Percentiles rank a stretch among this genome's conserved stretches.
Evolutionary conservation across 805 yeast species (phyloP).

Genomic region (Nakazawaea peltata): DNA sequence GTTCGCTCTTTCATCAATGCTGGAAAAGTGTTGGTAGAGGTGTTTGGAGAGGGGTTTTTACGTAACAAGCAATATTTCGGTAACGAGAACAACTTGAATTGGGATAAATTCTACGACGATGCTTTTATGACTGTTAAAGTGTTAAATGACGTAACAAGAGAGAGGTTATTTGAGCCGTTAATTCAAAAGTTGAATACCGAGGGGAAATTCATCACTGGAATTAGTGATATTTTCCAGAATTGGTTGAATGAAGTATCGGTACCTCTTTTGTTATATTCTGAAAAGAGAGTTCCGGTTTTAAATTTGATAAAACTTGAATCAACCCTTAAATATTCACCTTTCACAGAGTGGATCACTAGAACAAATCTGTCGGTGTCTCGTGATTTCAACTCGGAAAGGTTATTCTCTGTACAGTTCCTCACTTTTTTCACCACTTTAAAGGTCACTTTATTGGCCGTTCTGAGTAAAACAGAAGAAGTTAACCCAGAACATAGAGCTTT

Average conservation of each 20-base stretch:
- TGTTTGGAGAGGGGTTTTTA: conserved; percentile 38
- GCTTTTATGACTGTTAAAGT: conserved; percentile 52
- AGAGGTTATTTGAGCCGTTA: conserved; percentile 48
- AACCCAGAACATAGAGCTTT: conserved; percentile 46
- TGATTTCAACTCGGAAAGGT: conserved; percentile 38
- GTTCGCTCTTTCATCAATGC: conserved; percentile 66
- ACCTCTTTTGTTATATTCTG: conserved; percentile 52
- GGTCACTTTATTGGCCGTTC: conserved; percentile 52
- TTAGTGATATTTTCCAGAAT: conserved; percentile 52
- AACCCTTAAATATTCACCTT: conserved; percentile 24
- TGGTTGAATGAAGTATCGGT: conserved; percentile 57
- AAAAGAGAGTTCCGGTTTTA: conserved; percentile 50
- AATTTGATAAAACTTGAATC: conserved; percentile 32
- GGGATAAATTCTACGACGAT: conserved; percentile 48
- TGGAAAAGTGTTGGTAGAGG: conserved; percentile 55
- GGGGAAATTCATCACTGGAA: conserved; percentile 58
- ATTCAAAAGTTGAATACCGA: conserved; percentile 47
- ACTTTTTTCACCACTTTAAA: conserved; percentile 52
- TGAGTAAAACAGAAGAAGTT: conserved; percentile 36
- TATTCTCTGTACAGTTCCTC: conserved; percentile 48
- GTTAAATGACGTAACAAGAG: conserved; percentile 47
- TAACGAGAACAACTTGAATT: conserved; percentile 18
- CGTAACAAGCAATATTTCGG: conserved; percentile 17
- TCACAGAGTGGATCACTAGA: conserved; percentile 51
- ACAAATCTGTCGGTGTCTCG: conserved; percentile 35